phyloP scores from a whole-genome alignment of 495 filamentous ascomycete species.

The Penicillium macrosclerotiorum region DNA sequence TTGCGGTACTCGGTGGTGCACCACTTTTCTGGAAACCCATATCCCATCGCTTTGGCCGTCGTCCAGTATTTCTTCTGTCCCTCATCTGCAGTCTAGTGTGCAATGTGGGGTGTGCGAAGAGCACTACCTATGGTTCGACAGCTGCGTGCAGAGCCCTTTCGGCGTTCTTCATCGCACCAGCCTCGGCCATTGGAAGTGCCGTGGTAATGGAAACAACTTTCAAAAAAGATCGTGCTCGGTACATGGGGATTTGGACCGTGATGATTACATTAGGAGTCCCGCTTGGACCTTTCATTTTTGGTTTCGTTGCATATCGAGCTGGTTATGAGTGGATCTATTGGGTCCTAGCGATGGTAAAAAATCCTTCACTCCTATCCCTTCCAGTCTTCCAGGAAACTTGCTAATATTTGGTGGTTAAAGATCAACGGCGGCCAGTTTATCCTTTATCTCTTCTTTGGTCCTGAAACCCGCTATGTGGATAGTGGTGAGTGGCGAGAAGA shows the following conservation, averaged over 20 bases:
- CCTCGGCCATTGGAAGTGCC: slow-evolving; percentile 51
- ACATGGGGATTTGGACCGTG: slow-evolving; percentile 55
- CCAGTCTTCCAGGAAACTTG: too few relatives aligned
- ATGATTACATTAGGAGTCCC: slow-evolving; percentile 51
- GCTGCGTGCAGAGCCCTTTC: slow-evolving; percentile 46
- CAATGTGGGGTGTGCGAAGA: slow-evolving; percentile 46
- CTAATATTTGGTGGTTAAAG: too few relatives aligned
- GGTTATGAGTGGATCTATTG: slow-evolving; percentile 46
- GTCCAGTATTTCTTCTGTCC: slow-evolving; percentile 51
- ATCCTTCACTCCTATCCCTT: too few relatives aligned
- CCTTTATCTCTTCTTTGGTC: slow-evolving; percentile 53
- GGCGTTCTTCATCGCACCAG: slow-evolving; percentile 53
- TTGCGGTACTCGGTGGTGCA: slow-evolving; percentile 46
- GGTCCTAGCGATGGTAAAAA: slow-evolving; percentile 43
- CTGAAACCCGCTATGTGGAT: slow-evolving; percentile 52
- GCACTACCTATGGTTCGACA: slow-evolving; percentile 37
- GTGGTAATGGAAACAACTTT: slow-evolving; percentile 54
- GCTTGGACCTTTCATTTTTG: slow-evolving; percentile 45
- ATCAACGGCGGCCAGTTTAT: slow-evolving; percentile 54
- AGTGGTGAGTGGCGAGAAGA: slow-evolving; percentile 15
- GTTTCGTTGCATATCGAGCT: slow-evolving; percentile 41
- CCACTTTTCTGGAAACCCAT: slow-evolving; percentile 55
- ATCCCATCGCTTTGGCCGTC: slow-evolving; percentile 54
- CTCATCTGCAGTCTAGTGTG: slow-evolving; percentile 41
- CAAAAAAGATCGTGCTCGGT: slow-evolving; percentile 44